These are phyloP conservation scores for Exutisphaerella laricina DNA, from an alignment of 2,329 filamentous ascomycete species.

Conservation along the genomic window DNA sequence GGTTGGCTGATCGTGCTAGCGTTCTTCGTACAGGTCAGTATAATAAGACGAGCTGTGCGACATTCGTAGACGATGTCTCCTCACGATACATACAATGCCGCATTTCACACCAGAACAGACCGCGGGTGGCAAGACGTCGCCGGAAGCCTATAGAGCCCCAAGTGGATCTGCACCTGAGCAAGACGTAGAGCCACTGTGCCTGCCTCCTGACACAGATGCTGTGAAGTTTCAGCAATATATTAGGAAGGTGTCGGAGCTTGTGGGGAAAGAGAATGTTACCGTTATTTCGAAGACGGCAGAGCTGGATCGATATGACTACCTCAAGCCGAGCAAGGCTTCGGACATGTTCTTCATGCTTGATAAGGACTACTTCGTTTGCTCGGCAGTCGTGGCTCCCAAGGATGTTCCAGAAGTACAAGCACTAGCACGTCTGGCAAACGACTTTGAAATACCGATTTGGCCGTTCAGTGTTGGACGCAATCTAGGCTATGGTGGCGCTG, in stretches of 20 bases:
- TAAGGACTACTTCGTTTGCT: constrained; percentile 42
- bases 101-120: too few relatives aligned
- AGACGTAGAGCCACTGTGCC: neutral
- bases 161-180: too few relatives aligned
- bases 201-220: constrained; percentile 15
- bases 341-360: constrained; percentile 34
- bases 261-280: constrained; percentile 18
- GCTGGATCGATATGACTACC: constrained; percentile 17
- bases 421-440: constrained; percentile 44
- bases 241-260: constrained; percentile 7
- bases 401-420: constrained; percentile 43
- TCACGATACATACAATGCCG: too few relatives aligned
- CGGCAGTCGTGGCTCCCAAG: constrained; percentile 37
- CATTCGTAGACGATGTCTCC: too few relatives aligned
- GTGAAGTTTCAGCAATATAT: constrained; percentile 15
- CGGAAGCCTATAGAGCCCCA: too few relatives aligned
- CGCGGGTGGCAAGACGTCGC: too few relatives aligned
- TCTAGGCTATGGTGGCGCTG: constrained; percentile 52
- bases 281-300: constrained; percentile 28
- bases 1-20: too few relatives aligned
- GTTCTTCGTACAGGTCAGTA: too few relatives aligned
- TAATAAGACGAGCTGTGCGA: too few relatives aligned
- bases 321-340: constrained; percentile 18
- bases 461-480: constrained; percentile 48
- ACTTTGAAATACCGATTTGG: constrained; percentile 44